Evolutionary conservation across 805 yeast species (phyloP).

Genomic region (Monosporozyma aquatica): DNA sequence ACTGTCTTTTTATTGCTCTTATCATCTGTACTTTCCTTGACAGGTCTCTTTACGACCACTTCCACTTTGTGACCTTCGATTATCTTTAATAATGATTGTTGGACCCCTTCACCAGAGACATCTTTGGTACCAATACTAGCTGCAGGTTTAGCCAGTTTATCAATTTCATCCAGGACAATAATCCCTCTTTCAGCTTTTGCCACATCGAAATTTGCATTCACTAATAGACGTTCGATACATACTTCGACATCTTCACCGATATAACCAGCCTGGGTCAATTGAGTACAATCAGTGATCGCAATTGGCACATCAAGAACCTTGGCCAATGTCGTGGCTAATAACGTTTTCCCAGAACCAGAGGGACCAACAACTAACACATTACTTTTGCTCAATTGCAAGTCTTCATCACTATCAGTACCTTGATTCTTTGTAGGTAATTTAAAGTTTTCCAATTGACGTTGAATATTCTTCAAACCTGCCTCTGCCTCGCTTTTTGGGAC

Average conservation of each 20-base stretch:
- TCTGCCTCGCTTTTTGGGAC: slow-evolving; percentile 23
- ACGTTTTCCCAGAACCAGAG: slow-evolving; percentile 54
- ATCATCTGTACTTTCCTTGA: slow-evolving; percentile 20
- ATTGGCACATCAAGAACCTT: slow-evolving; percentile 45
- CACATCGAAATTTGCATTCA: slow-evolving; percentile 43
- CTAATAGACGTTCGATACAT: slow-evolving; percentile 44
- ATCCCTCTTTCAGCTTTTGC: slow-evolving; percentile 48
- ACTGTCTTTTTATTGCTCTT: slow-evolving; percentile 28
- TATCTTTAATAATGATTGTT: slow-evolving; percentile 47
- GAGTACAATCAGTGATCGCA: slow-evolving; percentile 53
- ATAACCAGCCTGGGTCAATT: slow-evolving; percentile 56
- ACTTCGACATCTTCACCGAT: slow-evolving; percentile 57
- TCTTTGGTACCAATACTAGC: slow-evolving; percentile 43
- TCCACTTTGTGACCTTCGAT: slow-evolving; percentile 49
- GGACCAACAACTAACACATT: slow-evolving; percentile 51
- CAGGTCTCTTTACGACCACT: slow-evolving; percentile 38
- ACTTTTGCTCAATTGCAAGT: slow-evolving; percentile 45
- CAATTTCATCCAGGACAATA: slow-evolving; percentile 51
- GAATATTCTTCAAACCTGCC: slow-evolving; percentile 25
- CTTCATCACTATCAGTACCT: slow-evolving; percentile 27
- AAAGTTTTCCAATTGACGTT: slow-evolving; percentile 21
- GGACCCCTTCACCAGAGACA: slow-evolving; percentile 59
- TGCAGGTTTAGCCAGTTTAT: slow-evolving; percentile 45
- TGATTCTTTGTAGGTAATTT: slow-evolving; percentile 7
- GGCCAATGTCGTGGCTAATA: slow-evolving; percentile 48